Base-by-base conservation (phyloP, 192 early-diverging fungal genomes). In the Chytriomyces sp. region DNA sequence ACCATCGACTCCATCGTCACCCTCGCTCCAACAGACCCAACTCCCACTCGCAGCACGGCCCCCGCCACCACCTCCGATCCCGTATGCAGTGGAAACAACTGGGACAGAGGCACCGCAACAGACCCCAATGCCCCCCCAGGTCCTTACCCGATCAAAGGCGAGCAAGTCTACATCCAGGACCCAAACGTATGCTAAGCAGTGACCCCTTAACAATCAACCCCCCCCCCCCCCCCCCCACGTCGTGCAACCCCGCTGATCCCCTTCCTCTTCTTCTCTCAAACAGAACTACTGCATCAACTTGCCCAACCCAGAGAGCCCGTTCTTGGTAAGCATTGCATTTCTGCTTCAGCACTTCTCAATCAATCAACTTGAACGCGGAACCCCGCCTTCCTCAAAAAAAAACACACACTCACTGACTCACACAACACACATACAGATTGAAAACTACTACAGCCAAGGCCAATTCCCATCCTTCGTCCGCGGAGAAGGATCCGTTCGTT, bases 271-370 rank as follows among this genome's bases (percentile, higher is more conserved):
- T 63, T 45, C 57, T 59, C 28, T 45, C 0, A 7, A n/a, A n/a
- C 45, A 75, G 49, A 82, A 82, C 74, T 82, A 80, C 61, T 82
- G 81, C 67, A 79, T 82, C 65, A 80, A 80, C 68, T 61, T 82
- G 10, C 81, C 81, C 10, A 61, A 82, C 61, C 71, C 77, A 44
- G 57, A 81, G 28, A 50, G 35, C 23, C 44, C 53, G 11, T 50
- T 57, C 60, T 75, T 81, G 77, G 77, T 78, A 62, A 61, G 28
- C 28, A 2, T 35, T 2, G 28, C 28, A 35, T 35, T 35, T 35
- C 28, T 35, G 28, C 28, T 35, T 35, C 28, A 35, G 28, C 28
- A 35, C 28, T 35, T 35, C 28, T 35, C 28, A 35, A 35, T 35
- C 28, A 35, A 35, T 35, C 28, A 35, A 35, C 28, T 35, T 35